phyloP scores from a whole-genome alignment of 495 filamentous ascomycete genomes.

The Podospora pseudocomata region DNA sequence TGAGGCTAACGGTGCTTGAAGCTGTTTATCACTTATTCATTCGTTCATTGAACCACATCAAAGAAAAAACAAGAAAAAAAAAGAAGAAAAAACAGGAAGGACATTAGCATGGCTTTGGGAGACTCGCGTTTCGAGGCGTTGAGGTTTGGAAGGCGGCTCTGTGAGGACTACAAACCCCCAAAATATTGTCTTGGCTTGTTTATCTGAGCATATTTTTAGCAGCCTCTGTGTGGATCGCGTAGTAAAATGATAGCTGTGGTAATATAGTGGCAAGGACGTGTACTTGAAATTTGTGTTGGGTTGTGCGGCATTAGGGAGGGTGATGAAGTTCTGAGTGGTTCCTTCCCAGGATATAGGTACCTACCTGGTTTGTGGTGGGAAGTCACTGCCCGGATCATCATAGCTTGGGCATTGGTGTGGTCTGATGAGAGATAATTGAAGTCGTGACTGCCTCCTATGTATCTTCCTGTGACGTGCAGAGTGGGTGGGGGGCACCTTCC shows the following conservation, averaged over 20 bases:
- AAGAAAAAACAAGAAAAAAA: too few relatives aligned
- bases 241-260: neutral
- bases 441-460: neutral
- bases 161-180: neutral
- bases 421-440: neutral
- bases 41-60: neutral
- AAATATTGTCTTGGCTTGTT: neutral
- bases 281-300: neutral
- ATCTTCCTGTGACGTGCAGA: neutral
- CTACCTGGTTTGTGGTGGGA: neutral
- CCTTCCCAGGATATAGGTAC: neutral
- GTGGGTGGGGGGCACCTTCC: neutral
- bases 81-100: neutral
- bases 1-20: conserved; percentile 46
- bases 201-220: neutral
- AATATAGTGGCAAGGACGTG: neutral
- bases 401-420: neutral
- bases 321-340: neutral
- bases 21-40: conserved; percentile 13
- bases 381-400: neutral
- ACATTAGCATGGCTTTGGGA: neutral
- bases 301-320: neutral
- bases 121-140: neutral
- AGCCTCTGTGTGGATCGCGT: neutral
- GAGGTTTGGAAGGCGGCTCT: neutral